Conservation (phyloP, 176 grass and related monocot genomes). For the Bolboschoenus planiculmis region DNA sequence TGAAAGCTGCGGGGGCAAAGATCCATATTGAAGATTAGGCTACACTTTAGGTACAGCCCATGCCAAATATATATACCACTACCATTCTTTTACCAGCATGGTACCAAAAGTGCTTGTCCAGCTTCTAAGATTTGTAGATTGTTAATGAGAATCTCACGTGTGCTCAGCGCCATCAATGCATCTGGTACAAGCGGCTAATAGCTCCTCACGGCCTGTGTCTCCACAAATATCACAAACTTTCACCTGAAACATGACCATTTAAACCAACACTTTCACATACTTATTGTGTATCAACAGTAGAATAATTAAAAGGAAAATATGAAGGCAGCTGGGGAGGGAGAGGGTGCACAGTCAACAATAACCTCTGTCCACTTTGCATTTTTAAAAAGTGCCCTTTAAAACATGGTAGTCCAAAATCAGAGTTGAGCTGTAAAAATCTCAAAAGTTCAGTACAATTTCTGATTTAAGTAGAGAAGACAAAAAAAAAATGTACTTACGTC, state of each 20-base stretch:
- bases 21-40: background rate
- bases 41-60: conserved; percentile 2
- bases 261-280: background rate
- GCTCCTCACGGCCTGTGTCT: conserved; percentile 86
- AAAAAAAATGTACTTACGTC: conserved; percentile 15
- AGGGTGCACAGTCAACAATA: background rate
- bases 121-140: conserved; percentile 14
- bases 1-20: background rate
- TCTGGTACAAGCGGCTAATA: conserved; percentile 84
- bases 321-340: background rate
- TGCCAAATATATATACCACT: background rate
- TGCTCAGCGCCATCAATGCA: conserved; percentile 93
- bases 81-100: conserved; percentile 14
- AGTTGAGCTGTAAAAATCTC: background rate
- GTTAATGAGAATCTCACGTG: conserved; percentile 55
- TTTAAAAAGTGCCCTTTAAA: background rate
- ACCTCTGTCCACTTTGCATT: background rate
- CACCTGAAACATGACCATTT: conserved; percentile 41
- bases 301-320: background rate
- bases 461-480: background rate
- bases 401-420: background rate
- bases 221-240: conserved; percentile 99
- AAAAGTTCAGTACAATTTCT: background rate
- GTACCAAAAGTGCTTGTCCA: background rate
- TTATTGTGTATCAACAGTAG: background rate